Percentiles rank a stretch among this genome's conserved stretches.
Conservation (phyloP, 352 stramenopile genomes). For the Globisporangium paddicum region DNA sequence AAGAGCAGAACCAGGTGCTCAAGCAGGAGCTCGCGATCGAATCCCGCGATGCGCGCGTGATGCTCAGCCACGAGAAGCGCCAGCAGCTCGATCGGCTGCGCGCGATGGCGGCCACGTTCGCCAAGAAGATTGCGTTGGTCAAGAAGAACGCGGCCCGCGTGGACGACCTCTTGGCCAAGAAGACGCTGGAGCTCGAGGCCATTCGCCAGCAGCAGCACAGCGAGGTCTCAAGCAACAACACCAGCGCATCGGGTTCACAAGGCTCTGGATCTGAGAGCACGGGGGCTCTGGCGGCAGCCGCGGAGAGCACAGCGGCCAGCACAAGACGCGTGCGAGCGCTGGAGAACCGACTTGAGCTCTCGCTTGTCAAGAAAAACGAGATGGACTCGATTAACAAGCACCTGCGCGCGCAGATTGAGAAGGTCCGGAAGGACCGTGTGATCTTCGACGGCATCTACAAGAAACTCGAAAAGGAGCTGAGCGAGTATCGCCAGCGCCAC, state of each 20-base stretch:
- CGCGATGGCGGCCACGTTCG: conserved; percentile 38
- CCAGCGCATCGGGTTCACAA: conserved; percentile 5
- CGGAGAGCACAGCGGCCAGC: conserved; percentile 39
- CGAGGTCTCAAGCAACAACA: background rate
- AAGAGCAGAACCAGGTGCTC: conserved; percentile 72
- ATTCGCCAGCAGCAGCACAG: conserved; percentile 31
- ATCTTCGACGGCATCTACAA: conserved; percentile 87
- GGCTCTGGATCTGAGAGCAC: conserved; percentile 5
- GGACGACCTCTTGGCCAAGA: conserved; percentile 41
- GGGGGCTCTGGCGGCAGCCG: background rate
- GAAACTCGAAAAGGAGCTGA: conserved; percentile 74
- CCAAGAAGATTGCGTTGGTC: conserved; percentile 41
- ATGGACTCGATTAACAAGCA: conserved; percentile 81
- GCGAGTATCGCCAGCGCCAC: conserved; percentile 41
- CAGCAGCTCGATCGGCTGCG: conserved; percentile 53
- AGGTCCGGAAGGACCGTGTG: conserved; percentile 55
- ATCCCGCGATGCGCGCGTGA: conserved; percentile 39
- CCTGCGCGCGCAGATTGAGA: conserved; percentile 63
- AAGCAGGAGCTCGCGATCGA: conserved; percentile 75
- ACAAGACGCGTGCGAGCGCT: conserved; percentile 46
- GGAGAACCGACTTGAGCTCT: conserved; percentile 70
- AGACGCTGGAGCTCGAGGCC: conserved; percentile 40
- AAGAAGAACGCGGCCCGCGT: conserved; percentile 37
- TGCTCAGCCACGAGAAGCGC: conserved; percentile 52
- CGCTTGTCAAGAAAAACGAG: conserved; percentile 78